phyloP scores from a whole-genome alignment of 768 basidiomycete genomes.

The Sporobolomyces roseus region DNA sequence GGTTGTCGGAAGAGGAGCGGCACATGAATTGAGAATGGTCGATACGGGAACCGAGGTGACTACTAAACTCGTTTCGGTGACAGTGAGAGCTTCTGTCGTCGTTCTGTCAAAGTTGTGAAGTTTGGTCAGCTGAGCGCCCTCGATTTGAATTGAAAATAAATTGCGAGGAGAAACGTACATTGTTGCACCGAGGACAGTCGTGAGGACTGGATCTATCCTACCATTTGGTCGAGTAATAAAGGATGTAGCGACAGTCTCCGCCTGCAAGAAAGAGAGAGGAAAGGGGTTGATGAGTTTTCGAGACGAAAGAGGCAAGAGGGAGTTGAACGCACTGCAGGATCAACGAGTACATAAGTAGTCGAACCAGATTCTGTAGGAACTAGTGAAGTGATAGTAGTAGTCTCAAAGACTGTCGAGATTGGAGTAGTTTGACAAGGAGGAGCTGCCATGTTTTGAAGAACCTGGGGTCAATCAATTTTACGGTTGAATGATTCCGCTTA shows the following conservation, averaged over 20 bases:
- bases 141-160: neutral
- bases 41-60: slow-evolving; percentile 19
- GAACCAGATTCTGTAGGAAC: slow-evolving; percentile 8
- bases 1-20: neutral
- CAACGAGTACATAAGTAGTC: slow-evolving; percentile 14
- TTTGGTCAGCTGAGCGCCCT: slow-evolving; percentile 6
- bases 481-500: neutral
- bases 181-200: slow-evolving; percentile 8
- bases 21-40: slow-evolving; percentile 6
- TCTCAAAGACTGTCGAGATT: slow-evolving; percentile 12
- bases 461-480: neutral
- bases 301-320: neutral
- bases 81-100: neutral
- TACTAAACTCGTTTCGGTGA: slow-evolving; percentile 9
- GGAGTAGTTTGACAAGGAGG: slow-evolving; percentile 4
- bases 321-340: slow-evolving; percentile 2
- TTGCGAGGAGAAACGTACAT: slow-evolving; percentile 7
- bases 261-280: neutral
- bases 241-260: neutral
- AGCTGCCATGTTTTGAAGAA: neutral
- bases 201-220: neutral
- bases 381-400: slow-evolving; percentile 10
- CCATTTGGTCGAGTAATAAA: slow-evolving; percentile 7
- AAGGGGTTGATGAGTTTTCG: neutral
- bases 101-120: slow-evolving; percentile 1